Percentiles rank a stretch among this genome's conserved stretches.
Conservation (phyloP, 176 grass and related monocot species). For the Tuctoria greenei region DNA sequence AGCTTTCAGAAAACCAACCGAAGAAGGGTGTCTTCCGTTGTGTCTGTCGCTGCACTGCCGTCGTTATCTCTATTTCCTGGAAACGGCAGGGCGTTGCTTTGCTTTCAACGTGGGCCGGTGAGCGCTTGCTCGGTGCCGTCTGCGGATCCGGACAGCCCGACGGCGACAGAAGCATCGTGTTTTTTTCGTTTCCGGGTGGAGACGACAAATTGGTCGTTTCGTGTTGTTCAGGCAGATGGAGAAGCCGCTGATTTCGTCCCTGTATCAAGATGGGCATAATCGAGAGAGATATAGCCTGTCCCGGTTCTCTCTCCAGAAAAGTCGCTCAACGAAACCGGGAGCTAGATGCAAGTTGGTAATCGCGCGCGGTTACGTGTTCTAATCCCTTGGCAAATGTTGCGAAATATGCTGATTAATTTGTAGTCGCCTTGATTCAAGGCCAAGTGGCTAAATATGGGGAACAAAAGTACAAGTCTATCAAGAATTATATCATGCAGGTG, state of each 20-base stretch:
- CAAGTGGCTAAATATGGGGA: not conserved
- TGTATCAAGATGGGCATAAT: not conserved
- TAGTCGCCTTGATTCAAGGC: not conserved
- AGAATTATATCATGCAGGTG: not conserved
- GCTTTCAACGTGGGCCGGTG: constrained; percentile 15
- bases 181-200: not conserved
- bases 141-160: not conserved
- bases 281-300: not conserved
- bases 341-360: not conserved
- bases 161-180: constrained; percentile 6
- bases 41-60: not conserved
- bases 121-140: not conserved
- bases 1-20: not conserved
- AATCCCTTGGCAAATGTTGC: not conserved
- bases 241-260: not conserved
- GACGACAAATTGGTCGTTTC: not conserved
- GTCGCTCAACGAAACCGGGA: not conserved
- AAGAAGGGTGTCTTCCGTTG: not conserved
- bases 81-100: constrained; percentile 5
- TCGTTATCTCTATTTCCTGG: not conserved
- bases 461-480: not conserved
- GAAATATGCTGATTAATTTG: not conserved
- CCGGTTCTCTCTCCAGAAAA: not conserved
- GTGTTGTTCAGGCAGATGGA: not conserved
- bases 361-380: not conserved